Percentiles rank a stretch among this genome's conserved stretches.
Conservation (phyloP, 106 monocot genomes). For the Dendrobium huoshanense region DNA sequence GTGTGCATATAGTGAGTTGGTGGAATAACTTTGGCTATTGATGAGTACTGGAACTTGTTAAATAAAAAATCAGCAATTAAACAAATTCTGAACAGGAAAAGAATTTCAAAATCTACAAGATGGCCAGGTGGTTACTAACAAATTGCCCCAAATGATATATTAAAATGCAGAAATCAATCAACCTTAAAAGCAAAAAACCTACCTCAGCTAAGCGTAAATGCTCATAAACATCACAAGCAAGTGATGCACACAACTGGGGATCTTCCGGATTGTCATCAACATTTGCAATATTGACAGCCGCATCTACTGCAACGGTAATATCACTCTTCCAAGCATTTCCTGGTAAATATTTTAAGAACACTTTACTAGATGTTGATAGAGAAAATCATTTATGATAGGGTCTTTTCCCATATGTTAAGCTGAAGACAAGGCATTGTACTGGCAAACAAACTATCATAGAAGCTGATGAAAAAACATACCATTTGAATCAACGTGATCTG, state of each 20-base stretch:
- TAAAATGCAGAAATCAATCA: no score
- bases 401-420: no score
- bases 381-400: no score
- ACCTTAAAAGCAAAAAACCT: slow-evolving; percentile 1
- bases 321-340: slow-evolving; percentile 36
- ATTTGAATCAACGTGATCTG: slow-evolving; percentile 31
- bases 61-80: no score
- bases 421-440: no score
- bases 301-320: slow-evolving; percentile 31
- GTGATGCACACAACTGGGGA: slow-evolving; percentile 67
- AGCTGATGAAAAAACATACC: slow-evolving; percentile 19
- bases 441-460: no score
- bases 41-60: no score
- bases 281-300: slow-evolving; percentile 25
- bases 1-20: not conserved
- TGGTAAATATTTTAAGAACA: slow-evolving; percentile 14
- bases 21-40: no score
- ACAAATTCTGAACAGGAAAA: no score
- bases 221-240: slow-evolving; percentile 71
- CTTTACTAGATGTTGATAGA: not conserved
- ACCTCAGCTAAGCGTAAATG: slow-evolving; percentile 68
- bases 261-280: slow-evolving; percentile 53
- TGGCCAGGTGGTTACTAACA: no score
- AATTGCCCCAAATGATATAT: no score
- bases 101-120: no score